phyloP scores from a whole-genome alignment of 2,329 filamentous ascomycete species.

The Talaromyces sp. region DNA sequence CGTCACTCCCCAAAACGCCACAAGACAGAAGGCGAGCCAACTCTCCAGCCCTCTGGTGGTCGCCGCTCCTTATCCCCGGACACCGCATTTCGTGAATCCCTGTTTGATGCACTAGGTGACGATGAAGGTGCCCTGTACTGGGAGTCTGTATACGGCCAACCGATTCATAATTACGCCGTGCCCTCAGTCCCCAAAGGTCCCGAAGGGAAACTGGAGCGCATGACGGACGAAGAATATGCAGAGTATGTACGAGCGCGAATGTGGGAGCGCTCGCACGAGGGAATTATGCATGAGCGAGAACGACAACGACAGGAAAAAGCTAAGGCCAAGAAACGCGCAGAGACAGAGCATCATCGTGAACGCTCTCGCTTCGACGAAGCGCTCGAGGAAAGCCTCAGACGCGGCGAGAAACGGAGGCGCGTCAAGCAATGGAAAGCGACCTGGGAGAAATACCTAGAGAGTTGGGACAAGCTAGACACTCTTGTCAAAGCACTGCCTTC shows the following conservation, averaged over 20 bases:
- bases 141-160: conserved; percentile 94
- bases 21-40: conserved; percentile 20
- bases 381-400: conserved; percentile 65
- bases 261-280: conserved; percentile 93
- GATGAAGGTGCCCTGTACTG: conserved; percentile 94
- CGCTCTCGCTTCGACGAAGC: conserved; percentile 53
- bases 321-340: conserved; percentile 43
- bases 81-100: conserved; percentile 80
- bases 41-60: conserved; percentile 1
- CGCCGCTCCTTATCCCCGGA: conserved; percentile 57
- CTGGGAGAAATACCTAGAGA: conserved; percentile 62
- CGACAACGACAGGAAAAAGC: conserved; percentile 53
- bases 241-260: conserved; percentile 79
- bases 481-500: conserved; percentile 20
- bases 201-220: conserved; percentile 65
- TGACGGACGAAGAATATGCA: conserved; percentile 92
- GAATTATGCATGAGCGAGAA: conserved; percentile 72
- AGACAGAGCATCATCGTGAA: conserved; percentile 29
- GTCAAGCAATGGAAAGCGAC: conserved; percentile 48
- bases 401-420: conserved; percentile 60
- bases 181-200: conserved; percentile 46
- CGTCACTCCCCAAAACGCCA: conserved; percentile 28
- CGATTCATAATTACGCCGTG: conserved; percentile 73
- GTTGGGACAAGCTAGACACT: conserved; percentile 57
- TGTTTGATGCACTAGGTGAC: conserved; percentile 95